Evolutionary conservation across 1,284 basidiomycete species (phyloP).

Genomic region (Ustilago xerochloae): DNA sequence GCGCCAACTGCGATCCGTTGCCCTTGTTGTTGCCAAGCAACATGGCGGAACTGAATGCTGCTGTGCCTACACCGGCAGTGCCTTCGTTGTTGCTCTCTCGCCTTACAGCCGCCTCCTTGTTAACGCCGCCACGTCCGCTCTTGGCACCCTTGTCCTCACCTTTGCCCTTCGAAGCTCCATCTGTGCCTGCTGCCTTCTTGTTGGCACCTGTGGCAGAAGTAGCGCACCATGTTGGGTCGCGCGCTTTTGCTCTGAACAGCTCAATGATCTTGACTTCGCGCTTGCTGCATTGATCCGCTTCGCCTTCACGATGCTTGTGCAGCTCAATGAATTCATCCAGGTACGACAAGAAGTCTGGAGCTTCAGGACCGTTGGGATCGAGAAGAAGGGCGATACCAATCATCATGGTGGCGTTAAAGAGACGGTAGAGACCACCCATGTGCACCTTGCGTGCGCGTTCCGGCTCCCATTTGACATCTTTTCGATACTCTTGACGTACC

Average conservation of each 20-base stretch:
- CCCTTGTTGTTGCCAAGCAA: slow-evolving; percentile 28
- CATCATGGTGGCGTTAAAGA: slow-evolving; percentile 63
- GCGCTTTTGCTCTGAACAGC: slow-evolving; percentile 61
- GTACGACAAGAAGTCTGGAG: slow-evolving; percentile 48
- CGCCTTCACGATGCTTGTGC: slow-evolving; percentile 50
- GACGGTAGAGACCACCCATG: slow-evolving; percentile 64
- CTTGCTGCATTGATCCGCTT: slow-evolving; percentile 61
- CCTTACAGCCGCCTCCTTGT: slow-evolving; percentile 26
- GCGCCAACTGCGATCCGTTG: slow-evolving; percentile 17
- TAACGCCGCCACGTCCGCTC: slow-evolving; percentile 1
- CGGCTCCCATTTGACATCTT: slow-evolving; percentile 58
- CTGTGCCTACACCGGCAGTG: slow-evolving; percentile 39
- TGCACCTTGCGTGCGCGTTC: slow-evolving; percentile 54
- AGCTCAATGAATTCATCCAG: slow-evolving; percentile 64
- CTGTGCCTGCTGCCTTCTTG: slow-evolving; percentile 8
- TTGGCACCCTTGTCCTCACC: slow-evolving; percentile 3
- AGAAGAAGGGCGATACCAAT: slow-evolving; percentile 63
- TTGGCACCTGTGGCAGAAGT: slow-evolving; percentile 41
- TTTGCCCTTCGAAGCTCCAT: slow-evolving; percentile 15
- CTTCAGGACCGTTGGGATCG: slow-evolving; percentile 53
- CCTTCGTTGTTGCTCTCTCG: slow-evolving; percentile 20
- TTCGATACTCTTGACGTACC: slow-evolving; percentile 58
- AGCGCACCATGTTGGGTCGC: slow-evolving; percentile 62
- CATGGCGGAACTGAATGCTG: slow-evolving; percentile 47
- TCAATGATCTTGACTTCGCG: slow-evolving; percentile 65